Conservation (phyloP, 176 grass and related monocot genomes). For the Ananas comosus region DNA sequence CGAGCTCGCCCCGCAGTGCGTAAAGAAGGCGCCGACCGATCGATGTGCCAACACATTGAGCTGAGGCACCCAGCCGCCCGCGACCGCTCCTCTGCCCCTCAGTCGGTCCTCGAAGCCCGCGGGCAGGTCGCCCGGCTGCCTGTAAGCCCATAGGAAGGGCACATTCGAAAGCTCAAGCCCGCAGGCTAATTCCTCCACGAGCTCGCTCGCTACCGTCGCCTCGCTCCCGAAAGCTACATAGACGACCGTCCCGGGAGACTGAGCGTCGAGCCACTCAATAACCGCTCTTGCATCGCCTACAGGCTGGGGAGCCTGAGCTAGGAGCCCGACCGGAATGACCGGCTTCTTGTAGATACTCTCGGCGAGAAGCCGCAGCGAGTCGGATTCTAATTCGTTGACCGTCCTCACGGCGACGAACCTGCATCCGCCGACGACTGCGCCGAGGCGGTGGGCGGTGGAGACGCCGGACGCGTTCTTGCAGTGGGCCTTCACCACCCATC, state of each 20-base stretch:
- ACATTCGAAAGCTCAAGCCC: slow-evolving; percentile 41
- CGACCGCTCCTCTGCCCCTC: slow-evolving; percentile 1
- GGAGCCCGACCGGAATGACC: slow-evolving; percentile 26
- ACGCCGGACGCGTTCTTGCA: slow-evolving; percentile 9
- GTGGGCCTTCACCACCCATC: background rate
- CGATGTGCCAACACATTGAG: slow-evolving; percentile 22
- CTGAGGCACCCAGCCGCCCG: slow-evolving; percentile 39
- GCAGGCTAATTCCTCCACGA: slow-evolving; percentile 33
- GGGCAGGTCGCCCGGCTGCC: slow-evolving; percentile 10
- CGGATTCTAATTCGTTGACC: slow-evolving; percentile 29
- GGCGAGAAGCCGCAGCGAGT: slow-evolving; percentile 18
- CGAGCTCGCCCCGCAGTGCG: slow-evolving; percentile 65
- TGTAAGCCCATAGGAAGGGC: slow-evolving; percentile 45
- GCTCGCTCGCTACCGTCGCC: slow-evolving; percentile 19
- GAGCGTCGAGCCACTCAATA: slow-evolving; percentile 32
- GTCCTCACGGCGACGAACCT: slow-evolving; percentile 25
- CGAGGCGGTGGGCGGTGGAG: background rate
- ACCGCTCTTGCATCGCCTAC: background rate
- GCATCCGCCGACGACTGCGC: background rate
- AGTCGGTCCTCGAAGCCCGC: slow-evolving; percentile 27
- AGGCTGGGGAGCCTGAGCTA: background rate
- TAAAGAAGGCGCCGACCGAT: slow-evolving; percentile 42
- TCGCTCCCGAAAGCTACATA: slow-evolving; percentile 57
- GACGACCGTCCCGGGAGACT: slow-evolving; percentile 29
- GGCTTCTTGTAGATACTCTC: slow-evolving; percentile 15